These are phyloP conservation scores for Globisporangium iwayamae DNA, from an alignment of 352 stramenopile genomes.

Conservation along the genomic window DNA sequence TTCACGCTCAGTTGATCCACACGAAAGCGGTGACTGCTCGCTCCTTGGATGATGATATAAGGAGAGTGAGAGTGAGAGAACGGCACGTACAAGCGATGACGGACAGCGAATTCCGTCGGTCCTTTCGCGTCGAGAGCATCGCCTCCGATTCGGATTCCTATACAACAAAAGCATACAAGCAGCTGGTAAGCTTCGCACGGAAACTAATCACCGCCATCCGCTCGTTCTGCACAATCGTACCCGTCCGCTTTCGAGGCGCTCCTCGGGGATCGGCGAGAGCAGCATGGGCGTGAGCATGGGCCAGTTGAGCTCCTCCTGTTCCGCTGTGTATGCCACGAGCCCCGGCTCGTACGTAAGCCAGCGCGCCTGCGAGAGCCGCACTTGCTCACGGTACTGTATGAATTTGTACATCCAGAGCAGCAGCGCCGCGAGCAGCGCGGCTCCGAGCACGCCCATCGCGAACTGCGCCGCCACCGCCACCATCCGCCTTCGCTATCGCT, in stretches of 20 bases:
- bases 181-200: neutral
- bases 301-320: constrained; percentile 33
- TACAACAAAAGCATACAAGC: constrained; percentile 9
- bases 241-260: constrained; percentile 46
- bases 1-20: neutral
- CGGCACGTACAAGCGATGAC: constrained; percentile 40
- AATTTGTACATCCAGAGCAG: constrained; percentile 56
- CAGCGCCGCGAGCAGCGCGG: constrained; percentile 35
- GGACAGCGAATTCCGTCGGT: constrained; percentile 37
- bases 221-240: constrained; percentile 17
- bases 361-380: constrained; percentile 55
- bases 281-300: constrained; percentile 47
- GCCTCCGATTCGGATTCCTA: constrained; percentile 50
- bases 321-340: constrained; percentile 14
- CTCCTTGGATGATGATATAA: neutral
- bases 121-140: constrained; percentile 33
- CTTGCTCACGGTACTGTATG: constrained; percentile 56
- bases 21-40: neutral
- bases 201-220: neutral
- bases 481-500: constrained; percentile 20
- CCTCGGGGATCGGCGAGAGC: constrained; percentile 69
- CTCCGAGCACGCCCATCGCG: constrained; percentile 34
- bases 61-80: neutral
- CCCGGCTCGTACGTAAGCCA: constrained; percentile 56
- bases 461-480: constrained; percentile 36